phyloP scores from a whole-genome alignment of 345 rosid species.

The Bruguiera sexangula region DNA sequence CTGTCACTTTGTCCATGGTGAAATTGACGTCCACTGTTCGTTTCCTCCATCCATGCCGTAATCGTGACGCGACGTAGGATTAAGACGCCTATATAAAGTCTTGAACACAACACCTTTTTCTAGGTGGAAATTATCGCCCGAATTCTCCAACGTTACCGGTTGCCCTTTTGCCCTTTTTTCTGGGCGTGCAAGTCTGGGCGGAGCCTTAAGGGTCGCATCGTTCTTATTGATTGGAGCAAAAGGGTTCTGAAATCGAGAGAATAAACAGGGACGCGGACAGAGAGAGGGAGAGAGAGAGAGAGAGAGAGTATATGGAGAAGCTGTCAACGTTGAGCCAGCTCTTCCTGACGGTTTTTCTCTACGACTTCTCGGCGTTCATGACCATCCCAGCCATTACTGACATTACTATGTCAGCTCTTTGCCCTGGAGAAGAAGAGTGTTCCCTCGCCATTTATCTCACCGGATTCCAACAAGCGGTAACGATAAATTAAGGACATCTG shows the following conservation, averaged over 20 bases:
- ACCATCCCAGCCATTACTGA: constrained; percentile 37
- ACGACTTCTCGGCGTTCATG: constrained; percentile 31
- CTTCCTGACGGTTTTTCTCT: constrained; percentile 31
- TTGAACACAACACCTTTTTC: too few relatives aligned
- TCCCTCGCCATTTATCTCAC: constrained; percentile 40
- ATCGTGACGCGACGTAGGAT: too few relatives aligned
- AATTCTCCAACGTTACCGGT: too few relatives aligned
- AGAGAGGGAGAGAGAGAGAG: constrained; percentile 6
- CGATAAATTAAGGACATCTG: too few relatives aligned
- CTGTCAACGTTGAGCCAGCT: constrained; percentile 25
- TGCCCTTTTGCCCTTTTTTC: too few relatives aligned
- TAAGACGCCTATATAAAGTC: too few relatives aligned
- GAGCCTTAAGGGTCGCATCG: not conserved
- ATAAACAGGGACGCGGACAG: not conserved
- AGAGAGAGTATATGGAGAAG: constrained; percentile 13
- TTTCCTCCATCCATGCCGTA: too few relatives aligned
- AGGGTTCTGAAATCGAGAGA: not conserved
- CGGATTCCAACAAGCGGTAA: constrained; percentile 45
- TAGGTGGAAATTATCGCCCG: too few relatives aligned
- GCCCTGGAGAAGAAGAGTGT: constrained; percentile 39
- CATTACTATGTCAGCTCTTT: constrained; percentile 41
- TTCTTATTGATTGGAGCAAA: not conserved
- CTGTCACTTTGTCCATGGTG: too few relatives aligned
- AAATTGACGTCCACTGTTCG: too few relatives aligned
- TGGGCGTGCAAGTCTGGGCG: too few relatives aligned